Base-by-base conservation (phyloP, 176 grass and related monocot genomes). In the Puya raimondii region DNA sequence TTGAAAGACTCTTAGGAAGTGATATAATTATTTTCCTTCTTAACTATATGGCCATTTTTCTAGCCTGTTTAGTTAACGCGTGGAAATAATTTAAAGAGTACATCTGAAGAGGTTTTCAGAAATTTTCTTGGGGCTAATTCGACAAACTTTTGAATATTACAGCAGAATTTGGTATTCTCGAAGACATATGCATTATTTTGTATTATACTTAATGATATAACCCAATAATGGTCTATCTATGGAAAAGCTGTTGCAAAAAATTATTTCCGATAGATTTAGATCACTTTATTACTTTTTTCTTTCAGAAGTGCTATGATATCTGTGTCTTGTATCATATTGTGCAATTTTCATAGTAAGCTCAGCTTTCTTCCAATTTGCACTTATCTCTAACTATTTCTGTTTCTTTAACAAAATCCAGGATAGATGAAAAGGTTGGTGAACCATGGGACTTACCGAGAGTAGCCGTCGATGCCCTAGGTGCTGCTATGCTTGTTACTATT, bases 401-500 rank as follows among this genome's bases (percentile, higher is more conserved):
- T 7, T 65, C n/a, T 21, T 54, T 17, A 29, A 10, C 54, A 23
- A 13, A 17, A 67, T 85, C 65, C 70, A 92, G 85, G 76, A 82
- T 92, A 6, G 89, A 92, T 53, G 85, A 92, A 73, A 92, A 85
- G 4, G 50, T 65, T 17, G 49, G 59, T 3, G 72, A 80, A 64
- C 85, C 81, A 74, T 96, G 92, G 92, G 72, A 48, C 88, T 70
- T 96, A 53, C 59, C 83, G 47, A 96, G 92, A 66, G 88, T 96
- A 48, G 92, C 88, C 4, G 72, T 96, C 6, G 88, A 96, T 49
- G 79, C 88, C 50, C 17, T 92, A n/a, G 92, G 92, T 0, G 92
- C 92, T 12, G 92, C 92, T 0, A 96, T 96, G 92, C 88, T 96
- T 10, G 92, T 92, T 4, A 96, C 92, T 1, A 96, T 96, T 70